Evolutionary conservation across 352 stramenopile species (phyloP), one percentile per base, ranked within the genome.

Genomic region (Pythium inflatum): DNA sequence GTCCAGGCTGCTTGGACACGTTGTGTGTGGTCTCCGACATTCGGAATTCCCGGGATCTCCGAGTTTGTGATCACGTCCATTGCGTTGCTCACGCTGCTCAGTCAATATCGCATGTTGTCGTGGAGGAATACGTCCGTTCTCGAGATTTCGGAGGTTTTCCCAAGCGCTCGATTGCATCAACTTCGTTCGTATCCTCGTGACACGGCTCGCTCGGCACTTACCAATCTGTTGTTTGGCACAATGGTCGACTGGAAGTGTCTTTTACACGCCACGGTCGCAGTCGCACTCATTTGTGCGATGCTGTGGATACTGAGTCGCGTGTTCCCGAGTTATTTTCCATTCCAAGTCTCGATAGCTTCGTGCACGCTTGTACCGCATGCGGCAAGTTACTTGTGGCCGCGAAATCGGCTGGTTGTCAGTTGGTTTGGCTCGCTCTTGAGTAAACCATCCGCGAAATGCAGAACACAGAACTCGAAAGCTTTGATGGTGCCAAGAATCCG

Each of bases 1-100:
- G 9, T 66, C 2, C 18, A 76, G 4, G 3, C 5, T 8, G 33
- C 46, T 18, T 18, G 12, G 20, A 64, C 63, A 20, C 45, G 8
- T 25, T 36, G 40, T 7, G 43, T n/a, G 43, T 34, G 38, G 56
- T 59, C n/a, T 27, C 53, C 53, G 71, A 66, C 8, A 62, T 60
- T 31, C 64, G 63, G 7, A 64, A 68, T 87, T 8, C 56, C 71
- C 3, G 77, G 79, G 0, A 61, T 81, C 0, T 61, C 72, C 0
- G 77, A 83, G 27, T 73, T 87, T 13, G 56, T 73, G 20, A 60
- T 84, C 13, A 81, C 68, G n/a, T 46, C 62, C 0, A 65, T 87
- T 3, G 76, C 68, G 20, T 69, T 53, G 24, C 36, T 78, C 16
- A 82, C 66, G 0, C 70, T 82, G 45, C 60, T 74, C 3, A 67